Evolutionary conservation across 1,139 yeast genomes (phyloP).

Genomic region (Diutina scorzettiae): DNA sequence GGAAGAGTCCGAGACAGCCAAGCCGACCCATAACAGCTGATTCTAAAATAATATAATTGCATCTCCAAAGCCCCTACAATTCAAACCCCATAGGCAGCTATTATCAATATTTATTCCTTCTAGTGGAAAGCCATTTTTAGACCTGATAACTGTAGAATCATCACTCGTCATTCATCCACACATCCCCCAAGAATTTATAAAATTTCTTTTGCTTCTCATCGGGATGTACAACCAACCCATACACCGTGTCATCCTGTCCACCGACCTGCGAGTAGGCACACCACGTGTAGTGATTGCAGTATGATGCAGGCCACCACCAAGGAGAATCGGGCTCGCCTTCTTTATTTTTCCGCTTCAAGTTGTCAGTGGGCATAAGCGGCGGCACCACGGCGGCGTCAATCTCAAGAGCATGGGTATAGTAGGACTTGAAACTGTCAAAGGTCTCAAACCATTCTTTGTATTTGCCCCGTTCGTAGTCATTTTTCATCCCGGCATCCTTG

Average conservation of each 20-base stretch:
- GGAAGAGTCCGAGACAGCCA: no score
- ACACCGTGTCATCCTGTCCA: conserved; percentile 8
- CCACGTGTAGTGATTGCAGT: conserved; percentile 27
- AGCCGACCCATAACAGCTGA: no score
- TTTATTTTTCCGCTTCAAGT: conserved; percentile 8
- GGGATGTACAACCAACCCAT: neutral
- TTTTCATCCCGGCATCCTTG: conserved; percentile 6
- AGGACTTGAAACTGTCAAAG: conserved; percentile 15
- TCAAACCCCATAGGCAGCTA: no score
- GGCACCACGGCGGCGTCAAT: conserved; percentile 26
- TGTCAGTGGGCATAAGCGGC: conserved; percentile 6
- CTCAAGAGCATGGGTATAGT: conserved; percentile 15
- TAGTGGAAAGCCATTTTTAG: no score
- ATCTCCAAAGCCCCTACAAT: no score
- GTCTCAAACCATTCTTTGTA: conserved; percentile 10
- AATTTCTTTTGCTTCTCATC: neutral
- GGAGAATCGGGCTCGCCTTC: conserved; percentile 21
- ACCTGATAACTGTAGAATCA: no score
- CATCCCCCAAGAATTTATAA: conserved; percentile 1
- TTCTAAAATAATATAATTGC: no score
- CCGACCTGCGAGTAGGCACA: conserved; percentile 28
- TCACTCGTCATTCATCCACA: conserved; percentile 1
- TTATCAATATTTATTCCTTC: no score
- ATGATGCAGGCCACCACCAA: conserved; percentile 19
- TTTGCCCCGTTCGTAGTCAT: conserved; percentile 8